phyloP scores from a whole-genome alignment of 202 grass and related monocot genomes.

The Saccharum hybrid region DNA sequence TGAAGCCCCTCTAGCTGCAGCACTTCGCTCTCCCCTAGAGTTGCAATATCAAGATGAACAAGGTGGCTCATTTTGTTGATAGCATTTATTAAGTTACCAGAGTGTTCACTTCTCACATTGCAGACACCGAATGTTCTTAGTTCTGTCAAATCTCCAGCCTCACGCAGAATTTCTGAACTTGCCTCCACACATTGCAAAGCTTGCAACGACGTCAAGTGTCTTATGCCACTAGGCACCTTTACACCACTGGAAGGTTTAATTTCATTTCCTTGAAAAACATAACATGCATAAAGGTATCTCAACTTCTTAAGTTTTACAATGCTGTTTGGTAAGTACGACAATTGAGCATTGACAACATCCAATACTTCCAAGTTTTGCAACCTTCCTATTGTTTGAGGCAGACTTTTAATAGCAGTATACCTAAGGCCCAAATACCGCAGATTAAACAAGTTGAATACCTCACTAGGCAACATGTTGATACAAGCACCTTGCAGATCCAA shows the following conservation, averaged over 20 bases:
- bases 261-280: too few relatives aligned
- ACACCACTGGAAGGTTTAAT: neutral
- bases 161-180: neutral
- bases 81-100: constrained; percentile 17
- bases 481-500: neutral
- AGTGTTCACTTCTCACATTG: constrained; percentile 31
- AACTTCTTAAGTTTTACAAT: neutral
- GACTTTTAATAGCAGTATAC: neutral
- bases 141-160: constrained; percentile 24
- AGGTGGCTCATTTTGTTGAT: constrained; percentile 39
- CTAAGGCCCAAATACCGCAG: neutral
- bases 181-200: neutral
- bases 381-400: neutral
- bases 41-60: neutral
- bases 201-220: neutral
- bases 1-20: constrained; percentile 32
- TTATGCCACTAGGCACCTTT: neutral
- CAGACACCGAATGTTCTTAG: constrained; percentile 39
- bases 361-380: neutral
- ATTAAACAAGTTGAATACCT: neutral
- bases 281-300: neutral
- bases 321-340: neutral
- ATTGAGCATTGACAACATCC: neutral
- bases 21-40: constrained; percentile 25
- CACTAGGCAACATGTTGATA: neutral